phyloP scores from a whole-genome alignment of 2,329 filamentous ascomycete genomes.

The Alternaria arbusti region DNA sequence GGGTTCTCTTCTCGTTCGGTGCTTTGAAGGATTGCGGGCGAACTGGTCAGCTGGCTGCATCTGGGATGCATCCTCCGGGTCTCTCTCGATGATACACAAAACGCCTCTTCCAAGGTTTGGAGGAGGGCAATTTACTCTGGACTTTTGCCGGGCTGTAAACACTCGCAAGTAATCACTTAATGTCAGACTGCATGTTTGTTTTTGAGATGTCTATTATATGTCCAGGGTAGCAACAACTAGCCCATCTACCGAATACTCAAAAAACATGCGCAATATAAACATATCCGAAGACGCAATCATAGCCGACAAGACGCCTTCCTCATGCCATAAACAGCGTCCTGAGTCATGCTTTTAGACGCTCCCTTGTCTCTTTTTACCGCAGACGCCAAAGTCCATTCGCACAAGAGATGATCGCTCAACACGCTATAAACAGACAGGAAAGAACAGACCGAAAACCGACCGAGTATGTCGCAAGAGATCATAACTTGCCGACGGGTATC shows the following conservation, averaged over 20 bases:
- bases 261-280: constrained; percentile 1
- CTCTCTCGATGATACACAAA: background rate
- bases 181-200: background rate
- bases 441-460: constrained; percentile 1
- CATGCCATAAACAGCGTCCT: background rate
- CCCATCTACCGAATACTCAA: background rate
- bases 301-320: background rate
- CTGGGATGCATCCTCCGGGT: background rate
- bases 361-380: background rate
- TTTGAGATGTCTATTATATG: constrained; percentile 3
- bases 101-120: background rate
- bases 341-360: constrained; percentile 14
- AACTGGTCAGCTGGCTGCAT: background rate
- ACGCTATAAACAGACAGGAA: constrained; percentile 6
- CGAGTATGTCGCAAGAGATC: constrained; percentile 19
- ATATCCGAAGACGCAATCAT: constrained; percentile 11
- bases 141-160: background rate
- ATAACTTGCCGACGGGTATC: constrained; percentile 27
- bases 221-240: background rate
- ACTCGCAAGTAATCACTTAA: background rate
- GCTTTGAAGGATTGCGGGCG: background rate
- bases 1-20: background rate
- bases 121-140: background rate
- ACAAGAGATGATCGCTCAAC: background rate
- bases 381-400: constrained; percentile 3